Evolutionary conservation across 2,329 filamentous ascomycete species (phyloP).

Genomic region (Penicillium sp.): DNA sequence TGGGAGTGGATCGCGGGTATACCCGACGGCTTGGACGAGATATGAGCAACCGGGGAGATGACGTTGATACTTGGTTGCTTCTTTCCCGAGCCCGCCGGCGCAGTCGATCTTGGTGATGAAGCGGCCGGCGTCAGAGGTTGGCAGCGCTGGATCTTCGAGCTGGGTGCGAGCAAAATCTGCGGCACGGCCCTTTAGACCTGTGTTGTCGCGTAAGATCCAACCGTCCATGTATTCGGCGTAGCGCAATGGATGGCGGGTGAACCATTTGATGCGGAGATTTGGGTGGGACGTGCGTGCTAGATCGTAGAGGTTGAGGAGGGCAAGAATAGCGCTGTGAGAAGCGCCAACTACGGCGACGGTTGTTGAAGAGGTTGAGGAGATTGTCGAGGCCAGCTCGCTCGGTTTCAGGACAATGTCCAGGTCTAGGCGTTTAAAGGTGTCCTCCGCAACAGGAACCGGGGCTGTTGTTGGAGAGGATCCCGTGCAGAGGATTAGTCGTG

Average conservation of each 20-base stretch:
- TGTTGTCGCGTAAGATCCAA: constrained; percentile 70
- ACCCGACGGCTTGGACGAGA: constrained; percentile 66
- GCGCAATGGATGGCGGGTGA: constrained; percentile 63
- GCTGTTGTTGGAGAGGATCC: constrained; percentile 58
- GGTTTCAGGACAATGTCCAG: constrained; percentile 64
- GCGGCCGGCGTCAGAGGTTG: constrained; percentile 51
- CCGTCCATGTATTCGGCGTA: constrained; percentile 67
- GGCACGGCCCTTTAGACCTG: constrained; percentile 66
- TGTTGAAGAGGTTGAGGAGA: constrained; percentile 40
- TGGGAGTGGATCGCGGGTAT: constrained; percentile 57
- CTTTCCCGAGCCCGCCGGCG: constrained; percentile 39
- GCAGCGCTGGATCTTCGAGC: constrained; percentile 58
- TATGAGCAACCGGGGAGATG: constrained; percentile 57
- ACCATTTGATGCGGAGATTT: constrained; percentile 63
- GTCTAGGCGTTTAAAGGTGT: constrained; percentile 51
- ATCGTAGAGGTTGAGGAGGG: constrained; percentile 64
- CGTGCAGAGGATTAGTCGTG: constrained; percentile 62
- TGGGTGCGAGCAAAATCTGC: constrained; percentile 64
- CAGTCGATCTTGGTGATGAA: constrained; percentile 56
- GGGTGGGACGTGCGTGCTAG: constrained; percentile 59
- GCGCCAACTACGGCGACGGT: constrained; percentile 65
- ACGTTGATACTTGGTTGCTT: constrained; percentile 53
- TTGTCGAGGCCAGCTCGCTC: constrained; percentile 49
- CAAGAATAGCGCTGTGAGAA: constrained; percentile 67
- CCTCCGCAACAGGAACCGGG: constrained; percentile 48